A percentile compares a stretch with the other conserved stretches of the same genome.
These are phyloP conservation scores for Paramecium bursaria DNA, from an alignment of 73 alveolate genomes.

Conservation along the genomic window DNA sequence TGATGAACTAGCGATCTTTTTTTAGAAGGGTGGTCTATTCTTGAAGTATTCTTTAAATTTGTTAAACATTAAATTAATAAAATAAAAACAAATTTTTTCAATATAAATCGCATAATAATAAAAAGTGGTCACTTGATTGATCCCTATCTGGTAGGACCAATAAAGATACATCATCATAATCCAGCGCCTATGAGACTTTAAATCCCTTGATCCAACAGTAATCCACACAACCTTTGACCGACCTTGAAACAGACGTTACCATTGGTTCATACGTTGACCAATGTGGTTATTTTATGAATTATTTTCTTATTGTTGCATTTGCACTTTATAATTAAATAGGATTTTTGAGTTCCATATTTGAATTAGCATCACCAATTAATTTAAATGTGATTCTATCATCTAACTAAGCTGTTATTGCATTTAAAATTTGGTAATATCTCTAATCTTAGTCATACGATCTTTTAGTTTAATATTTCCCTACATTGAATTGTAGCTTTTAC, in stretches of 20 bases:
- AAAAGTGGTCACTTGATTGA: constrained; percentile 38
- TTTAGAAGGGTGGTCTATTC: constrained; percentile 57
- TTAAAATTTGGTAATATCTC: no score
- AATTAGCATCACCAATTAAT: no score
- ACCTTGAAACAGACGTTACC: constrained; percentile 14
- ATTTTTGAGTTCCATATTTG: neutral
- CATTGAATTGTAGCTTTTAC: no score
- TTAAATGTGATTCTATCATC: no score
- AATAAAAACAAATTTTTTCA: no score
- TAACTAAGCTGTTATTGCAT: no score
- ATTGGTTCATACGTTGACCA: constrained; percentile 60
- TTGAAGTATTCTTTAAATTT: constrained; percentile 46
- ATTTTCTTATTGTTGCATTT: neutral
- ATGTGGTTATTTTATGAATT: neutral
- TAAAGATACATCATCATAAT: no score
- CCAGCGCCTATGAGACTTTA: neutral
- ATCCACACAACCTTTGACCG: constrained; percentile 48
- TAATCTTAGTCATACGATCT: no score
- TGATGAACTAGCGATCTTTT: constrained; percentile 43
- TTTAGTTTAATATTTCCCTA: no score
- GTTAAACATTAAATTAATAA: constrained; percentile 18
- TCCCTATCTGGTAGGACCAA: neutral
- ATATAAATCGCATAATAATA: constrained; percentile 41
- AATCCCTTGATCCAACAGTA: constrained; percentile 32
- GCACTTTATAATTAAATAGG: constrained; percentile 44